Base-by-base conservation (phyloP, 2,329 filamentous ascomycete genomes). In the Paecilomyces niveus region DNA sequence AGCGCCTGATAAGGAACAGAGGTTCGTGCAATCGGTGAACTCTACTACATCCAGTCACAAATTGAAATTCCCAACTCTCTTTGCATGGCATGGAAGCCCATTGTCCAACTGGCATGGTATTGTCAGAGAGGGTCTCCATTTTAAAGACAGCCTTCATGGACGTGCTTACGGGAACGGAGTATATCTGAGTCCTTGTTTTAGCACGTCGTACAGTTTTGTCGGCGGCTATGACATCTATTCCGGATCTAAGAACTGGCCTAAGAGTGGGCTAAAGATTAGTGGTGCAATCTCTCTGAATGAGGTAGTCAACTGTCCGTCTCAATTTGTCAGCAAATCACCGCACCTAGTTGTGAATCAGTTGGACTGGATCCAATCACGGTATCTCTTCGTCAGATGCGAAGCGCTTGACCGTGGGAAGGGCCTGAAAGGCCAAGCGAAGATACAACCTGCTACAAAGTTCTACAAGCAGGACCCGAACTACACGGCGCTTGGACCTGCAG, bases 351-450 rank as follows among this genome's bases (percentile, higher is more conserved):
- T 96, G 1, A 71, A 83, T 26, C 79, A 91, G 52, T 76, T 88
- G 9, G 88, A 95, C 67, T 97, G 92, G 92, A 92, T 96, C 59
- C 91, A 95, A 68, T 92, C 90, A 26, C 84, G 92, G 51, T 96
- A 95, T 72, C 80, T 97, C 1, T 89, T 96, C 64, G 84, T 89
- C 49, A 66, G 75, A 55, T 70, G 71, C 59, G 53, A 58, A 8
- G 54, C 18, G 58, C 31, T 54, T 35, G 18, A 13, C 35, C n/a
- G 31, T 21, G 53, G 10, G 3, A 56, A 15, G 15, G 24, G 26
- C 32, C 3, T n/a, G 10, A 21, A 54, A n/a, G 33, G 13, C 13
- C 11, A 29, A 29, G 5, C 31, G 22, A 35, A 57, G 11, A 31
- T 58, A 21, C 57, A 54, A 15, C 51, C 60, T 11, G 39, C 59